Conservation (phyloP, 2,329 filamentous ascomycete genomes). For the Trichoderma sp. region DNA sequence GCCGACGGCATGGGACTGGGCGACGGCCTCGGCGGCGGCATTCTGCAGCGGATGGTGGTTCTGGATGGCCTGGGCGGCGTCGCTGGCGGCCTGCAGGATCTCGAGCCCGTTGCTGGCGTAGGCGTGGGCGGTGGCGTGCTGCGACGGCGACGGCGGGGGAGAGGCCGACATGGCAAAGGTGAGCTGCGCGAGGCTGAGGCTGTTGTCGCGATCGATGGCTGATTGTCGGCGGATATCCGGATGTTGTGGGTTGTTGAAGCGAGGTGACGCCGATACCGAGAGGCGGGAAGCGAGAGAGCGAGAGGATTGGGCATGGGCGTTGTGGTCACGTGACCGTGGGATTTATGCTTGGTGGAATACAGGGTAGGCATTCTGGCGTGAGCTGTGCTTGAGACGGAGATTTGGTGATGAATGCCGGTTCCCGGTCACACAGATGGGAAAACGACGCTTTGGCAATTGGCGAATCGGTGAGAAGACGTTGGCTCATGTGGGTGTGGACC, state of each 20-base stretch:
- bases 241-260: slow-evolving; percentile 43
- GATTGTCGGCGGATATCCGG: slow-evolving; percentile 51
- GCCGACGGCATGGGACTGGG: slow-evolving; percentile 30
- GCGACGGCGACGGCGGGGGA: slow-evolving; percentile 34
- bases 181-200: slow-evolving; percentile 8
- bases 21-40: slow-evolving; percentile 43
- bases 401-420: neutral
- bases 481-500: neutral
- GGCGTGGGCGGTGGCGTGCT: slow-evolving; percentile 43
- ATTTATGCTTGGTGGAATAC: neutral
- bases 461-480: neutral
- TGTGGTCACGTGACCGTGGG: slow-evolving; percentile 8
- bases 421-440: neutral
- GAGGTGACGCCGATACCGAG: slow-evolving; percentile 43
- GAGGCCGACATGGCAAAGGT: slow-evolving; percentile 34
- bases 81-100: slow-evolving; percentile 50
- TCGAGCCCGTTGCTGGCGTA: slow-evolving; percentile 52
- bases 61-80: slow-evolving; percentile 47
- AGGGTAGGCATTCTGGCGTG: neutral
- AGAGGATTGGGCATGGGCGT: neutral
- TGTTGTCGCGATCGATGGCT: slow-evolving; percentile 44
- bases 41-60: slow-evolving; percentile 45
- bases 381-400: neutral
- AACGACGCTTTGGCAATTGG: too few species aligned
- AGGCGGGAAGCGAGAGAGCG: slow-evolving; percentile 9